These are phyloP conservation scores for Phaeosphaeriaceae sp. DNA, from an alignment of 2,329 filamentous ascomycete genomes.

Conservation along the genomic window DNA sequence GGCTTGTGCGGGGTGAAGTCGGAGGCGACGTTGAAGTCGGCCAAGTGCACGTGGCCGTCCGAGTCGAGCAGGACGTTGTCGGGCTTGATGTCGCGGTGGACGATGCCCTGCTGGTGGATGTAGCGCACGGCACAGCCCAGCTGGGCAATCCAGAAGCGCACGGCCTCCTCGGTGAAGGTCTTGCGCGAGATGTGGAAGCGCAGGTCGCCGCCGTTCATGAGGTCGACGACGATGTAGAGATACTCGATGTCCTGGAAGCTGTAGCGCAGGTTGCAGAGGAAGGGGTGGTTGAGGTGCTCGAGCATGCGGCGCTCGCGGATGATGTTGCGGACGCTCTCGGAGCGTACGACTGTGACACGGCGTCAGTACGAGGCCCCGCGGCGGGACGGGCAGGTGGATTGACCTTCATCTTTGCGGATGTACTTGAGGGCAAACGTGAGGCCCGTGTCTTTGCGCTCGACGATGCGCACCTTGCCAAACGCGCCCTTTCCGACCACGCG, in stretches of 20 bases:
- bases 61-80: conserved; percentile 52
- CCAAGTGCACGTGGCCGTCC: conserved; percentile 83
- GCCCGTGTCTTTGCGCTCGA: conserved; percentile 94
- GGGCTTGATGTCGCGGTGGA: conserved; percentile 53
- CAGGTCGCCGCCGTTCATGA: conserved; percentile 97
- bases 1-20: conserved; percentile 84
- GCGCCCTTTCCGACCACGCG: conserved; percentile 97
- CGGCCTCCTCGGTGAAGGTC: conserved; percentile 95
- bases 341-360: conserved; percentile 78
- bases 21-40: conserved; percentile 98
- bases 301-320: conserved; percentile 97
- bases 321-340: conserved; percentile 97
- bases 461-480: conserved; percentile 98
- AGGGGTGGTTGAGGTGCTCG: conserved; percentile 96
- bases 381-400: conserved; percentile 38
- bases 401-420: conserved; percentile 97
- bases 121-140: conserved; percentile 83
- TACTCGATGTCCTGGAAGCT: conserved; percentile 99
- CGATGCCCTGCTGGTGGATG: conserved; percentile 52
- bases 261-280: conserved; percentile 97
- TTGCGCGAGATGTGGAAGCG: conserved; percentile 98
- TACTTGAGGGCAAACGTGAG: conserved; percentile 97
- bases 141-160: conserved; percentile 96
- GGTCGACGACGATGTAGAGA: conserved; percentile 93
- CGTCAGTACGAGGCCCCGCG: conserved; percentile 30